A percentile compares a stretch with the other conserved stretches of the same genome.
Evolutionary conservation across 1,139 yeast genomes (phyloP).

Genomic region (Pichia sp.): DNA sequence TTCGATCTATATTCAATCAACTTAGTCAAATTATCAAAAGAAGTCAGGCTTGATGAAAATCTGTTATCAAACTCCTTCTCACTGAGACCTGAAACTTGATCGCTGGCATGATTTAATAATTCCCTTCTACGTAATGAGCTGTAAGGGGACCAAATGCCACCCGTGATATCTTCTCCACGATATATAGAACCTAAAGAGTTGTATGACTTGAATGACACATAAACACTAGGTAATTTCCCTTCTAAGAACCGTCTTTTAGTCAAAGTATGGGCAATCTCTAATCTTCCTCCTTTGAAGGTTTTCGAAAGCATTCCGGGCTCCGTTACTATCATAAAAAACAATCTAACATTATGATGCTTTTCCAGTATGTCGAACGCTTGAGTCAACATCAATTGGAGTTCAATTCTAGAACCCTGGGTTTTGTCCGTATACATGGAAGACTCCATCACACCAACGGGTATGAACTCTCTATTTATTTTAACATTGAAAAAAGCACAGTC

Average conservation of each 20-base stretch:
- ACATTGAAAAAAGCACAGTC: conserved; percentile 93
- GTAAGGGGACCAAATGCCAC: conserved; percentile 81
- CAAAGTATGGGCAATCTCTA: conserved; percentile 89
- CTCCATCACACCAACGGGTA: conserved; percentile 84
- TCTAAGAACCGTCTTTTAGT: conserved; percentile 75
- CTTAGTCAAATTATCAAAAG: conserved; percentile 64
- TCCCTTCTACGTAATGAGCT: conserved; percentile 52
- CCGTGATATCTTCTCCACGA: conserved; percentile 69
- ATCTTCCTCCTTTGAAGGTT: conserved; percentile 72
- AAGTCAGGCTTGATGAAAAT: conserved; percentile 64
- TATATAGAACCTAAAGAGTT: conserved; percentile 64
- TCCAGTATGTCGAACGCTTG: conserved; percentile 64
- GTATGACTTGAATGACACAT: conserved; percentile 70
- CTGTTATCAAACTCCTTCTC: conserved; percentile 71
- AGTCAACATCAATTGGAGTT: conserved; percentile 65
- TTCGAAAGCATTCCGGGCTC: conserved; percentile 81
- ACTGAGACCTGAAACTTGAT: conserved; percentile 75
- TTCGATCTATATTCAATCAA: conserved; percentile 72
- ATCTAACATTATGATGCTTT: conserved; percentile 64
- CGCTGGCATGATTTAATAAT: conserved; percentile 38
- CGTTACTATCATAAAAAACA: conserved; percentile 76
- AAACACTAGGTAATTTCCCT: conserved; percentile 69
- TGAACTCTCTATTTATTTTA: conserved; percentile 72
- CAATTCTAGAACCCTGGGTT: conserved; percentile 39
- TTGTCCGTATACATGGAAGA: conserved; percentile 45